Base-by-base conservation (phyloP, 2,329 filamentous ascomycete species). In the Septoria petroselini region DNA sequence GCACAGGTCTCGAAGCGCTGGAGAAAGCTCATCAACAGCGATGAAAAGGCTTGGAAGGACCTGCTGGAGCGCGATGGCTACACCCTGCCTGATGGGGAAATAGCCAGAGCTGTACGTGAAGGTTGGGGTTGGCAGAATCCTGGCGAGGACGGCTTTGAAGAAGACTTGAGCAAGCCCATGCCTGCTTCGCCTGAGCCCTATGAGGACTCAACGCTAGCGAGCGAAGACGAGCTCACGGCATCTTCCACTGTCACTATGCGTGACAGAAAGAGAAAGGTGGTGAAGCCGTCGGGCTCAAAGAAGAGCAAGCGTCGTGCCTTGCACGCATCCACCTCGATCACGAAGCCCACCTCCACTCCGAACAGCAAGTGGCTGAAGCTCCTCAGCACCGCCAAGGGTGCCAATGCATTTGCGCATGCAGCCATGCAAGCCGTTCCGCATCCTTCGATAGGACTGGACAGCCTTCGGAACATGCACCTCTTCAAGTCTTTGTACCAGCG, bases 71-170 rank as follows among this genome's bases (percentile, higher is more conserved):
- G 76, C 1, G 90, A 96, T 66, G 89, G 89, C 0, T 96, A 88
- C 68, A 74, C 74, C 21, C 74, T 98, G 1, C 84, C 89, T 0
- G 76, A 84, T 1, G 88, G 88, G 14, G 93, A 98, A 69, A 76
- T 98, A 18, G 83, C 88, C 57, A 84, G 85, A 60, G 91, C 93
- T 23, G 90, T 97, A 48, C 75, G 77, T 34, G 88, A 97, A 73
- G 93, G 93, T 11, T 98, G 93, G 93, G 93, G 91, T 11, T 98
- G 93, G 90, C 93, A 98, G 67, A 88, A 91, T 65, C 88, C 91
- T 0, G 64, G 65, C 17, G 58, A 62, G 3, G 80, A 87, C 45
- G 88, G 86, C 18, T 88, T 79, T 48, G 93, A 98, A 68, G 79
- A 81, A 50, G 91, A 98, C 65, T 70, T 96, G 41, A 88, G 87